Evolutionary conservation across 306 rosid genomes (phyloP), one percentile per base, ranked within the genome.

Genomic region (Rubus parviflorus): DNA sequence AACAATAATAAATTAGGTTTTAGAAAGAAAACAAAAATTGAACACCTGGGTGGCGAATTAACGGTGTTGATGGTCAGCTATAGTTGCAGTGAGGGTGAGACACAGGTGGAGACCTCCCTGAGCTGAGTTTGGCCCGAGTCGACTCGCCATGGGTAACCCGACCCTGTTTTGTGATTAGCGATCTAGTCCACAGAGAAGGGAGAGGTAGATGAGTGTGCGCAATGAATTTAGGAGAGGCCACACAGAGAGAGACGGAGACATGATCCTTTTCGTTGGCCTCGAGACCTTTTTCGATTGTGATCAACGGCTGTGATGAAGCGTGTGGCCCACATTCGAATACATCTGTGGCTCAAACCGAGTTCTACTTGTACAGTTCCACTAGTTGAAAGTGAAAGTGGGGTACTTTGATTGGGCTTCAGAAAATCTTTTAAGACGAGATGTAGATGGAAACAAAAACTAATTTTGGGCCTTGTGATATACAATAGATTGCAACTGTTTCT

Each of bases 21-120:
- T 3, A 57, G 63, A 7, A 40, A 61, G 3, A 7, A 37, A 19
- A 69, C 57, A 60, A 72, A 65, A 84, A 57, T 42, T 22, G 51
- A 84, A 87, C 77, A 84, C 90, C 90, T 87, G 90, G 67, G 76
- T 58, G 46, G 42, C 8, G 56, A 56, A 22, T 53, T 46, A 68
- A 40, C 58, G 80, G 69, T 35, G 66, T 56, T 6, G 80, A 79
- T 58, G 75, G 42, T 40, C 16, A 78, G 68, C 43, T 30, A 6
- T 49, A 43, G 25, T 73, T 49, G 45, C n/a, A 75, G 71, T 14
- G 72, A 74, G 72, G 35, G 35, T 7, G 60, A 48, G 74, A 68
- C 40, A 25, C 30, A 76, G 57, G 22, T 52, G 77, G 51, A 22
- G n/a, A 68, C 12, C 61, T 2, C 23, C 30, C 66, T 17, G 57